Evolutionary conservation across 2,329 filamentous ascomycete genomes (phyloP).

Genomic region (Ceratocystiopsis brevicomis): DNA sequence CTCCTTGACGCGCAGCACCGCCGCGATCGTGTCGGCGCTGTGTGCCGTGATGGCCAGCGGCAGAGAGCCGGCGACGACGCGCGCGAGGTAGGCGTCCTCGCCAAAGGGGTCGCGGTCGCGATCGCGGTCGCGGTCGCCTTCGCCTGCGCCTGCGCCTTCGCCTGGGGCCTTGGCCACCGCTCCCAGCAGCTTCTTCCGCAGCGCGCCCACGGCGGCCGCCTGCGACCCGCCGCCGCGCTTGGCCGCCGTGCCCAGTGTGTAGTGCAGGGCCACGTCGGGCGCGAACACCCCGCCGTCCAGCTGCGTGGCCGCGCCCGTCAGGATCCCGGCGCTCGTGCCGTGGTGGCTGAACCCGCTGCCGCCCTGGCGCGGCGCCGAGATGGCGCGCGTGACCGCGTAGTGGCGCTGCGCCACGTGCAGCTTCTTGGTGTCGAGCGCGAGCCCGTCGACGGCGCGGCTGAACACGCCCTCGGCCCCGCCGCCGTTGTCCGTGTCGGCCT

Average conservation of each 20-base stretch:
- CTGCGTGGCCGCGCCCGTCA: slow-evolving; percentile 27
- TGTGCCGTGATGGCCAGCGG: slow-evolving; percentile 40
- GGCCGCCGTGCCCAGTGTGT: slow-evolving; percentile 30
- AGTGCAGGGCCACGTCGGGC: slow-evolving; percentile 33
- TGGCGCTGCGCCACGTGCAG: slow-evolving; percentile 26
- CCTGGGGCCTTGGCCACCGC: too few species aligned
- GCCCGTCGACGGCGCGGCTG: slow-evolving; percentile 38
- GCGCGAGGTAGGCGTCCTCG: slow-evolving; percentile 30
- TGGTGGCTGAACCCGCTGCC: slow-evolving; percentile 23
- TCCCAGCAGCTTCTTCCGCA: slow-evolving; percentile 34
- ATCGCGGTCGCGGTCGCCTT: slow-evolving; percentile 17
- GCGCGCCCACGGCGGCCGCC: slow-evolving; percentile 30
- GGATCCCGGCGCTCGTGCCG: slow-evolving; percentile 40
- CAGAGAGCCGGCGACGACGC: slow-evolving; percentile 33
- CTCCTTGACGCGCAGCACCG: slow-evolving; percentile 37
- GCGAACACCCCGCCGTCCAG: slow-evolving; percentile 33
- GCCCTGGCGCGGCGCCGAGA: slow-evolving; percentile 33
- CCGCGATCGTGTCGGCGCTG: slow-evolving; percentile 43
- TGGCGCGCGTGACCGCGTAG: slow-evolving; percentile 39
- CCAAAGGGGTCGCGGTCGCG: slow-evolving; percentile 27
- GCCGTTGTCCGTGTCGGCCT: slow-evolving; percentile 34
- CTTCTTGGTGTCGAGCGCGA: slow-evolving; percentile 36
- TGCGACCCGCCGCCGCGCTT: slow-evolving; percentile 30
- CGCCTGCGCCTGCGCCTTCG: too few species aligned
- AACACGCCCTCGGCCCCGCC: slow-evolving; percentile 23